Base-by-base conservation (phyloP, 2,329 filamentous ascomycete genomes). In the Penicillium sclerotiorum region DNA sequence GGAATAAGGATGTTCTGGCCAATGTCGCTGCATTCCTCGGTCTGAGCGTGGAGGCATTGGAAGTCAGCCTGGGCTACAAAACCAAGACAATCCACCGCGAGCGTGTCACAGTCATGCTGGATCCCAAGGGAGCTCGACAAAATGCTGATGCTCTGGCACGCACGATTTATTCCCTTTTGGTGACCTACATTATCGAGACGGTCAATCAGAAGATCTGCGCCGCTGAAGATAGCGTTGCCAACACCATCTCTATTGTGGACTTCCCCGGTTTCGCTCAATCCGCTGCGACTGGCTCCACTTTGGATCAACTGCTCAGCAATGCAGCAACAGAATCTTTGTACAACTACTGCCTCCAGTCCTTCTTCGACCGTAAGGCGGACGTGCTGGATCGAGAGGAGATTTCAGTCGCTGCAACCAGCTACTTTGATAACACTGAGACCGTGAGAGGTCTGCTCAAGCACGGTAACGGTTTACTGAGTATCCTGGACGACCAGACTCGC, bases 71-170 rank as follows among this genome's bases (percentile, higher is more conserved):
- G 50, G 90, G 92, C 3, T 96, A 96, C 78, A 95, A 95, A 76
- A 97, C 91, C 17, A 96, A 95, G 79, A 96, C 94, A 60, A 87
- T 99, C 49, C 89, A 95, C 66, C 88, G 91, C 56, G 94, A 99
- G 77, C 87, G 94, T 47, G 94, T 99, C n/a, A 99, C 94, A 0
- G 89, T 99, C 58, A 95, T 99, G 92, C 82, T 99, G 27, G 94
- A 99, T 66, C 90, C 93, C 6, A 86, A 85, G 49, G 94, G 94
- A 32, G 94, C 94, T 38, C 87, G 91, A 43, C 87, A 85, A 32
- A 96, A 96, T 61, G 94, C 94, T 13, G 92, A 97, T 65, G 94
- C 97, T 71, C 82, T 99, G 41, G 92, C 94, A 4, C 83, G 93
- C 44, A 96, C 93, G 0, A 77, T 99, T 0, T 99, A 99, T 74